These are phyloP conservation scores for Aechmea fasciata DNA, from an alignment of 176 grass and related monocot species.

Conservation along the genomic window DNA sequence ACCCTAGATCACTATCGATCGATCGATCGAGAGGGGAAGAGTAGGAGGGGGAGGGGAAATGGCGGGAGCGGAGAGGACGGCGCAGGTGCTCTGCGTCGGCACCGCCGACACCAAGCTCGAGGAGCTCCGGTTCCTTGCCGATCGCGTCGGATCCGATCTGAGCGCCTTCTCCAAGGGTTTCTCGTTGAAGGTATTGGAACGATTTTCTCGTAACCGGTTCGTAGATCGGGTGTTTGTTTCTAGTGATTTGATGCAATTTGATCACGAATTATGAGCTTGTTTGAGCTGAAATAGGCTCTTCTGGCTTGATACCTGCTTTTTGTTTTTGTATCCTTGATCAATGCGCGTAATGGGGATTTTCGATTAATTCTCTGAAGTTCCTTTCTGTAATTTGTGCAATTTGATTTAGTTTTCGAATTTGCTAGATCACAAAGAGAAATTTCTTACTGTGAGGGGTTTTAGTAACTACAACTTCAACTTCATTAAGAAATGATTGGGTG, in stretches of 20 bases:
- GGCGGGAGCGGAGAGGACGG: not conserved
- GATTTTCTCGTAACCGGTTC: not conserved
- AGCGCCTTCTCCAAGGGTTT: slow-evolving; percentile 19
- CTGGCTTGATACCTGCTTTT: no score
- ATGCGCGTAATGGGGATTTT: no score
- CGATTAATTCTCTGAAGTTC: no score
- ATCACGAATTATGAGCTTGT: not conserved
- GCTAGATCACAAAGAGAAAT: no score
- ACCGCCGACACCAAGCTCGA: slow-evolving; percentile 87
- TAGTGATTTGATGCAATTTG: not conserved
- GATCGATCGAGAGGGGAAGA: not conserved
- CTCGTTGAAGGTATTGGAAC: slow-evolving; percentile 7
- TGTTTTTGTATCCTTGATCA: no score
- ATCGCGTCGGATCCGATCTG: slow-evolving; percentile 41
- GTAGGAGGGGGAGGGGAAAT: not conserved
- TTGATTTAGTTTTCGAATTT: no score
- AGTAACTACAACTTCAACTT: no score
- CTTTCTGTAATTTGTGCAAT: no score
- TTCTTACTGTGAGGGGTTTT: no score
- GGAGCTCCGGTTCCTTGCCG: slow-evolving; percentile 75
- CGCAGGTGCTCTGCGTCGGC: slow-evolving; percentile 68
- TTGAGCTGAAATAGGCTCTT: no score
- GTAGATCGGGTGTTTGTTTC: not conserved
- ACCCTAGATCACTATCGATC: not conserved
- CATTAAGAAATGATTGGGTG: no score